These are phyloP conservation scores for Pseudogymnoascus verrucosus DNA, from an alignment of 2,329 filamentous ascomycete species.

Conservation along the genomic window DNA sequence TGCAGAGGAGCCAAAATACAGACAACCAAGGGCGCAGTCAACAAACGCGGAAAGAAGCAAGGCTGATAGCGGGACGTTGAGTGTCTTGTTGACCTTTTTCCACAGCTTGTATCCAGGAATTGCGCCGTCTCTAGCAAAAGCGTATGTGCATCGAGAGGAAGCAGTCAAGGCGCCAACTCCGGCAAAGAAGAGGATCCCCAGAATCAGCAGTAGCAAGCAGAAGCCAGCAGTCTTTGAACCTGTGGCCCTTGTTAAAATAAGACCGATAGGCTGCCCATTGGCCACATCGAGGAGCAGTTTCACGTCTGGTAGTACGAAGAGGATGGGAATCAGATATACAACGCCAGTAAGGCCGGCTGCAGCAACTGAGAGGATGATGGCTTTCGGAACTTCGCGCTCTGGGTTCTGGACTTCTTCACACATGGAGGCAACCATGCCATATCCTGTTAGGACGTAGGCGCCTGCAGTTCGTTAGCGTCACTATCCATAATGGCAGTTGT, in stretches of 20 bases:
- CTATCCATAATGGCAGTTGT: neutral
- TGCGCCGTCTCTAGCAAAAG: slow-evolving; percentile 67
- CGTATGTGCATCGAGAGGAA: slow-evolving; percentile 65
- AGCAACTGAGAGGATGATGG: slow-evolving; percentile 61
- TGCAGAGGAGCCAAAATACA: slow-evolving; percentile 70
- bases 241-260: slow-evolving; percentile 68
- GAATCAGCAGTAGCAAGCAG: slow-evolving; percentile 64
- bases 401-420: slow-evolving; percentile 66
- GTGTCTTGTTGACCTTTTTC: slow-evolving; percentile 54
- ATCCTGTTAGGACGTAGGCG: slow-evolving; percentile 53
- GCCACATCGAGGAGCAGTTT: slow-evolving; percentile 54
- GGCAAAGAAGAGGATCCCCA: slow-evolving; percentile 70
- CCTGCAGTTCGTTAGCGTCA: slow-evolving; percentile 9
- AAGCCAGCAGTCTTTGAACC: slow-evolving; percentile 67
- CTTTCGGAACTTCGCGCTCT: slow-evolving; percentile 60
- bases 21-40: slow-evolving; percentile 64
- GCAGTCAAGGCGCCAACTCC: slow-evolving; percentile 69
- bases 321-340: slow-evolving; percentile 62
- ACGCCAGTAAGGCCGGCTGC: slow-evolving; percentile 59
- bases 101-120: slow-evolving; percentile 63
- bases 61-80: slow-evolving; percentile 64
- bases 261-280: slow-evolving; percentile 67
- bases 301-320: slow-evolving; percentile 68
- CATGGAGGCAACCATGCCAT: slow-evolving; percentile 65
- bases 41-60: slow-evolving; percentile 60